These are phyloP conservation scores for Cercophora scortea DNA, from an alignment of 495 filamentous ascomycete genomes.

Conservation along the genomic window DNA sequence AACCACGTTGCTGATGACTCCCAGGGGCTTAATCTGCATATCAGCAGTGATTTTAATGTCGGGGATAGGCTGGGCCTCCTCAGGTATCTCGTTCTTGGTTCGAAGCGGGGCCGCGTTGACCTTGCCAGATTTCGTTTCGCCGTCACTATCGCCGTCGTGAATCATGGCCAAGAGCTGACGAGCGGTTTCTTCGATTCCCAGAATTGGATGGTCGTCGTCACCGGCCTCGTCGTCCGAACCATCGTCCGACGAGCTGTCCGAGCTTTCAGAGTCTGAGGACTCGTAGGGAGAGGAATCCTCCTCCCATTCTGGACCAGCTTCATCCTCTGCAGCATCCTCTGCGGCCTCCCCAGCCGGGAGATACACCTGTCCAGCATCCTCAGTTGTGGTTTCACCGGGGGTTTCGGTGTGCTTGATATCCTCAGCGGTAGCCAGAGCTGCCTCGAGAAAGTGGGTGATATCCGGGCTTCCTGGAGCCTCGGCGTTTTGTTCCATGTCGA, in stretches of 20 bases:
- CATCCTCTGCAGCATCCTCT: neutral
- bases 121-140: constrained; percentile 30
- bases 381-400: no score
- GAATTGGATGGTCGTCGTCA: constrained; percentile 38
- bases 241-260: constrained; percentile 42
- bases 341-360: neutral
- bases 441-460: constrained; percentile 38
- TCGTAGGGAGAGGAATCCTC: constrained; percentile 56
- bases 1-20: constrained; percentile 62
- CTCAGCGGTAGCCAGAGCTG: constrained; percentile 10
- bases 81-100: constrained; percentile 66
- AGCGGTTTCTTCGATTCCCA: constrained; percentile 71
- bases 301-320: constrained; percentile 39
- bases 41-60: constrained; percentile 63
- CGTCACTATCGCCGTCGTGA: constrained; percentile 60
- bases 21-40: constrained; percentile 67
- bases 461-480: constrained; percentile 21
- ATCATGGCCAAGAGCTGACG: constrained; percentile 69
- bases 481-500: neutral
- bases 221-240: constrained; percentile 55
- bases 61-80: constrained; percentile 63
- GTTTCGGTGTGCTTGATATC: no score
- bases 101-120: constrained; percentile 47
- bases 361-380: no score
- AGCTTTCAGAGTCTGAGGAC: constrained; percentile 30